Conservation (phyloP, 2,329 filamentous ascomycete genomes). For the Calcarisporium arbuscula region DNA sequence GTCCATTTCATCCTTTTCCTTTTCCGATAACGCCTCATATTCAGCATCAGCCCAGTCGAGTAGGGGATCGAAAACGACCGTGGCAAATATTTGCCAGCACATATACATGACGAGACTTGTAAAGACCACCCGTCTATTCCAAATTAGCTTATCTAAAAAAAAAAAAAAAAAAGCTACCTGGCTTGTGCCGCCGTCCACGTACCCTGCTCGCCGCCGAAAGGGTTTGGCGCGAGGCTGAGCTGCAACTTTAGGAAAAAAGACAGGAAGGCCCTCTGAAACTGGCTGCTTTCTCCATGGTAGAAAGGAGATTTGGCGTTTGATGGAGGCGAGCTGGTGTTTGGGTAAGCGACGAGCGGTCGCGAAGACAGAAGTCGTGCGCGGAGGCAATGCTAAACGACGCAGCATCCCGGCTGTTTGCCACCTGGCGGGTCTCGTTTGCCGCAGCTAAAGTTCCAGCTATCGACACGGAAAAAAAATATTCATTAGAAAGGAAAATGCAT, state of each 20-base stretch:
- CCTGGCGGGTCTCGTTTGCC: too few species aligned
- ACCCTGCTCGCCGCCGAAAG: conserved; percentile 23
- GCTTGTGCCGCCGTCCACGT: conserved; percentile 8
- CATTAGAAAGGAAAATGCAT: too few species aligned
- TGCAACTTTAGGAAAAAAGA: conserved; percentile 24
- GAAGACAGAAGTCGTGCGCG: too few species aligned
- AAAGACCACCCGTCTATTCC: conserved; percentile 21
- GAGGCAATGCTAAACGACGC: too few species aligned
- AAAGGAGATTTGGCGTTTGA: conserved; percentile 23
- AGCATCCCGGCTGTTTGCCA: too few species aligned
- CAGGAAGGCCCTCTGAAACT: conserved; percentile 16
- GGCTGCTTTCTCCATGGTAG: conserved; percentile 24
- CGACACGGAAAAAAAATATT: too few species aligned
- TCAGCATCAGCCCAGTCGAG: conserved; percentile 35
- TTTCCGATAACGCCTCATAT: conserved; percentile 34
- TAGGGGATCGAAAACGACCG: conserved; percentile 40
- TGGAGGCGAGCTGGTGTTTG: conserved; percentile 14
- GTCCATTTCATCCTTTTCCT: conserved; percentile 35
- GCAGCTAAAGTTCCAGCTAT: too few species aligned
- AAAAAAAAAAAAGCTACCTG: too few species aligned
- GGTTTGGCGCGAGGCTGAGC: conserved; percentile 7
- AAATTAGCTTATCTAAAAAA: neutral
- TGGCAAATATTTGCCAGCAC: conserved; percentile 37
- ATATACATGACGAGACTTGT: conserved; percentile 26
- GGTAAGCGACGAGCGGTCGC: too few species aligned